phyloP scores from a whole-genome alignment of 306 rosid species.

The Dryas alaskensis region DNA sequence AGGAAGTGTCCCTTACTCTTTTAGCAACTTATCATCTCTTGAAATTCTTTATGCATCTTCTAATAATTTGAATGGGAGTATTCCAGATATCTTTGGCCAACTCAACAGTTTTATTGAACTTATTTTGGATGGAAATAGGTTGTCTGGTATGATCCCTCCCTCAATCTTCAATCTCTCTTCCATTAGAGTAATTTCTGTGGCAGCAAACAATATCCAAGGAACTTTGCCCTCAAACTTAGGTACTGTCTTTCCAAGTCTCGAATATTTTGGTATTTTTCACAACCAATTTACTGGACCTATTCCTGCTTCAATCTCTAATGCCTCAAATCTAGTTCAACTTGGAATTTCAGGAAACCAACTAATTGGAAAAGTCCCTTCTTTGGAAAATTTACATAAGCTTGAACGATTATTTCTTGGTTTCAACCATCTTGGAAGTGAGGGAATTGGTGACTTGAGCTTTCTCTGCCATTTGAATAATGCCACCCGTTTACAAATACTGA shows the following conservation, averaged over 20 bases:
- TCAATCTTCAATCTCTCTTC: slow-evolving; percentile 9
- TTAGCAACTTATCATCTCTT: not conserved
- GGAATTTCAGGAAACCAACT: not conserved
- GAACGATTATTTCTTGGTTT: not conserved
- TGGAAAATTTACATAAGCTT: not conserved
- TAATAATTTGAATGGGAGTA: not conserved
- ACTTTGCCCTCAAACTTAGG: slow-evolving; percentile 12
- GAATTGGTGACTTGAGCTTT: not conserved
- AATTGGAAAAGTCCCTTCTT: not conserved
- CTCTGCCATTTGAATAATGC: slow-evolving; percentile 4
- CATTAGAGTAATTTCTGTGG: not conserved
- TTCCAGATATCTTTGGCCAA: not conserved
- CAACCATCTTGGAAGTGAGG: not conserved
- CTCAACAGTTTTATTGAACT: not conserved
- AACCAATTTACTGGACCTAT: not conserved
- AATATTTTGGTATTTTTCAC: not conserved
- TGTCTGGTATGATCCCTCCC: not conserved
- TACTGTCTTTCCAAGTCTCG: not conserved
- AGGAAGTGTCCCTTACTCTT: not conserved
- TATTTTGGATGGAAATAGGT: not conserved
- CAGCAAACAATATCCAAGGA: not conserved
- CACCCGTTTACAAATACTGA: not conserved
- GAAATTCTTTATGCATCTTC: not conserved
- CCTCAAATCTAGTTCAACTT: not conserved
- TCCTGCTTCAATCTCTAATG: not conserved